phyloP scores from a whole-genome alignment of 2,329 filamentous ascomycete genomes.

The Colletotrichum musae region DNA sequence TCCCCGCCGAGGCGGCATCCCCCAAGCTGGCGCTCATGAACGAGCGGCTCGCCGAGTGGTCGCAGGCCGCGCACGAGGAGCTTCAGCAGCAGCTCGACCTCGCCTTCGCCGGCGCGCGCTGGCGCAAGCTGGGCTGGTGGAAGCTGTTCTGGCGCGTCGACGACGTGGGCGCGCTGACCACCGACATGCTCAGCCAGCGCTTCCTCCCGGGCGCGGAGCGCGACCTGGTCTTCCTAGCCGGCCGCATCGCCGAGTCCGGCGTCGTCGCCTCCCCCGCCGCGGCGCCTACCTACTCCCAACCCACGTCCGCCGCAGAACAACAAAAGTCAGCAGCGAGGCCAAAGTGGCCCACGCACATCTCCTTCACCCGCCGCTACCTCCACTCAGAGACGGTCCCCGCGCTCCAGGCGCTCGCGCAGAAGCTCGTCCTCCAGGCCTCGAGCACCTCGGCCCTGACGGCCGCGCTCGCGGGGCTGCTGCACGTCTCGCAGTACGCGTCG shows the following conservation, averaged over 20 bases:
- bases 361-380: slow-evolving; percentile 77
- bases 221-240: slow-evolving; percentile 85
- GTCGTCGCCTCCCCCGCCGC: slow-evolving; percentile 42
- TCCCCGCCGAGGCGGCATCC: slow-evolving; percentile 50
- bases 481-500: slow-evolving; percentile 68
- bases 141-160: slow-evolving; percentile 96
- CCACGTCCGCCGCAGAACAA: slow-evolving; percentile 43
- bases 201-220: slow-evolving; percentile 87
- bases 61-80: slow-evolving; percentile 85
- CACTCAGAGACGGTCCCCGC: slow-evolving; percentile 77
- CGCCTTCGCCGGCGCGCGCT: slow-evolving; percentile 82
- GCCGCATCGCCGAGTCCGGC: slow-evolving; percentile 74
- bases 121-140: slow-evolving; percentile 91
- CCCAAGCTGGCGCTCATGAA: slow-evolving; percentile 66
- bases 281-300: slow-evolving; percentile 53
- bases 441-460: slow-evolving; percentile 77
- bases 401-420: slow-evolving; percentile 80
- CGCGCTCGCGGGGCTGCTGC: slow-evolving; percentile 69
- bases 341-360: slow-evolving; percentile 83
- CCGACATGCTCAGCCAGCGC: slow-evolving; percentile 80
- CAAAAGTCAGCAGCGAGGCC: slow-evolving; percentile 19
- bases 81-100: slow-evolving; percentile 84
- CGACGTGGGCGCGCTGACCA: slow-evolving; percentile 87
- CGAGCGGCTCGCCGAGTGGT: slow-evolving; percentile 77
- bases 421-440: slow-evolving; percentile 81